These are phyloP conservation scores for Ploettnerulaceae sp. DNA, from an alignment of 2,329 filamentous ascomycete species.

Conservation along the genomic window DNA sequence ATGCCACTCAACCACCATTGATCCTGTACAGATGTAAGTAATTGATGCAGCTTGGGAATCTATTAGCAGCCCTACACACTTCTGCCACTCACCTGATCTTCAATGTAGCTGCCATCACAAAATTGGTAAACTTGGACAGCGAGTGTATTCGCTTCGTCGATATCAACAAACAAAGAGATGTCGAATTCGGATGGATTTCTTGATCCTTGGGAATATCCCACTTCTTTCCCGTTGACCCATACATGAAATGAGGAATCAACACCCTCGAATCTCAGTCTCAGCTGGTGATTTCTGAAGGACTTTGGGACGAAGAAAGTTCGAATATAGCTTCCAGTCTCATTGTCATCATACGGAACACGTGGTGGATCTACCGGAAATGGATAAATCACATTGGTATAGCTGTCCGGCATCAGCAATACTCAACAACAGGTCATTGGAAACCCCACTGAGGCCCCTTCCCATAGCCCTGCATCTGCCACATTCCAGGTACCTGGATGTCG, in stretches of 20 bases:
- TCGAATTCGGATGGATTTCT: conserved; percentile 56
- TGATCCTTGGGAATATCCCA: conserved; percentile 53
- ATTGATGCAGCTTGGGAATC: background rate
- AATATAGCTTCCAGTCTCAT: conserved; percentile 50
- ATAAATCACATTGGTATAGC: conserved; percentile 50
- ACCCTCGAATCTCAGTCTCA: conserved; percentile 52
- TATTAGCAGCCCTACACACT: no score
- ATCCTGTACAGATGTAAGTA: conserved; percentile 34
- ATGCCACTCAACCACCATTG: conserved; percentile 50
- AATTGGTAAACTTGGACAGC: conserved; percentile 52
- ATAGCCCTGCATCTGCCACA: conserved; percentile 53
- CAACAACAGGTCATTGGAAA: background rate
- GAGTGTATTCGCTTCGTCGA: conserved; percentile 31
- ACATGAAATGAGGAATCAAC: conserved; percentile 54
- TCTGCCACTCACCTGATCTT: conserved; percentile 39
- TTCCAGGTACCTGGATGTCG: conserved; percentile 47
- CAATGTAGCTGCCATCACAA: conserved; percentile 53
- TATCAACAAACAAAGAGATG: conserved; percentile 40
- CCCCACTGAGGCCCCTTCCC: conserved; percentile 43
- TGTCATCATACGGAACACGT: conserved; percentile 44
- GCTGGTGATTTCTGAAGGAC: conserved; percentile 38
- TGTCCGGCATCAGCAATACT: conserved; percentile 21
- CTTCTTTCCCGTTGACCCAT: conserved; percentile 49
- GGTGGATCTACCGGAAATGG: conserved; percentile 51
- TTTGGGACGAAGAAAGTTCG: conserved; percentile 43